Evolutionary conservation across 805 yeast species (phyloP).

Genomic region (Pichia phayaonensis): DNA sequence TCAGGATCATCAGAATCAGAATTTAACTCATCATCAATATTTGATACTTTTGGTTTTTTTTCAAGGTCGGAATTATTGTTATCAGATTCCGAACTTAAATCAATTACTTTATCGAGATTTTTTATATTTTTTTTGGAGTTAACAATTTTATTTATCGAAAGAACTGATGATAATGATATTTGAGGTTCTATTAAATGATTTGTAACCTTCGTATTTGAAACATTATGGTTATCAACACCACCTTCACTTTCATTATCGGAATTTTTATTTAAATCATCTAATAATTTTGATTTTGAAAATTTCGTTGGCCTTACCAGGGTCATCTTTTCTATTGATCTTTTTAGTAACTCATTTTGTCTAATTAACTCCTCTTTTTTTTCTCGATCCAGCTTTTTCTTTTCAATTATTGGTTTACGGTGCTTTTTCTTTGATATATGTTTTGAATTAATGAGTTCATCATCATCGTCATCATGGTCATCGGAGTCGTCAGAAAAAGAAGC

Average conservation of each 20-base stretch:
- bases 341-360: constrained; percentile 5
- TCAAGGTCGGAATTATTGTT: neutral
- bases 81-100: constrained; percentile 1
- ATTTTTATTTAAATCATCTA: constrained; percentile 1
- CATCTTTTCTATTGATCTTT: constrained; percentile 14
- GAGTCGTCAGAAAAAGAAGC: neutral
- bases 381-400: constrained; percentile 4
- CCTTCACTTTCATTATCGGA: neutral
- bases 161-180: neutral
- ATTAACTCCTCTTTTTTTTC: constrained; percentile 2
- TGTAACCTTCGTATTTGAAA: neutral
- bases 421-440: neutral
- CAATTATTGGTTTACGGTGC: constrained; percentile 4
- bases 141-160: neutral
- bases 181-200: neutral
- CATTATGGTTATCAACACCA: neutral
- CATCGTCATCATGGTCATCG: neutral
- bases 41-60: neutral
- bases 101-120: neutral
- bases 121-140: neutral
- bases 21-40: neutral
- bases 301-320: constrained; percentile 13
- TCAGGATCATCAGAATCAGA: neutral
- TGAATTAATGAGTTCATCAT: neutral
- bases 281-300: constrained; percentile 11